These are phyloP conservation scores for Cryptococcus hybrid DNA, from an alignment of 1,284 basidiomycete species.

Conservation along the genomic window DNA sequence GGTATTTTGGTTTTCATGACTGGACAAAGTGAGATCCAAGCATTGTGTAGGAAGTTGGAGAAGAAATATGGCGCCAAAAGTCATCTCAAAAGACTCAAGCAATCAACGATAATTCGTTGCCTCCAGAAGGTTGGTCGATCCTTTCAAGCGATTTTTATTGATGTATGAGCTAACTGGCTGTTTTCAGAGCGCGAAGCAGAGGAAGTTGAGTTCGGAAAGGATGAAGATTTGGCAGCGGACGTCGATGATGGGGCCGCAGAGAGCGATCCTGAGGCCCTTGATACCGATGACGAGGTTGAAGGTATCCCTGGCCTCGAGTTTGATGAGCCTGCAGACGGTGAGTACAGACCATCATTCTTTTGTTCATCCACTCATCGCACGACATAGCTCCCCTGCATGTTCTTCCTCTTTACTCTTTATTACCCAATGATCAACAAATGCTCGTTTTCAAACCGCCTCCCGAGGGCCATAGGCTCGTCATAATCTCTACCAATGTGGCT, in stretches of 20 bases:
- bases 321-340: slow-evolving; percentile 50
- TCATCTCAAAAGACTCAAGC: slow-evolving; percentile 6
- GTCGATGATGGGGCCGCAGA: slow-evolving; percentile 52
- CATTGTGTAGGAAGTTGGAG: slow-evolving; percentile 69
- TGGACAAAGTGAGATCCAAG: slow-evolving; percentile 71
- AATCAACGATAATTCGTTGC: slow-evolving; percentile 7
- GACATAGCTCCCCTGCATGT: slow-evolving; percentile 64
- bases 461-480: slow-evolving; percentile 62
- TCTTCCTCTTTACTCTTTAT: slow-evolving; percentile 69
- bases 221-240: slow-evolving; percentile 52
- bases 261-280: slow-evolving; percentile 49
- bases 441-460: slow-evolving; percentile 68
- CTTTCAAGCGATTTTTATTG: slow-evolving; percentile 35
- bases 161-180: slow-evolving; percentile 56
- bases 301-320: slow-evolving; percentile 38
- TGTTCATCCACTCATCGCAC: slow-evolving; percentile 3
- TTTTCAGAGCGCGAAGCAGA: slow-evolving; percentile 46
- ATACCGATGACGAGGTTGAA: slow-evolving; percentile 51
- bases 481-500: slow-evolving; percentile 74
- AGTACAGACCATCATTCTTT: slow-evolving; percentile 10
- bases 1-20: slow-evolving; percentile 74
- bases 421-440: slow-evolving; percentile 72
- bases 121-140: slow-evolving; percentile 39
- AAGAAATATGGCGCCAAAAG: slow-evolving; percentile 62
- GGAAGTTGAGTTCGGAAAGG: slow-evolving; percentile 48